A percentile compares a stretch with the other conserved stretches of the same genome.
Evolutionary conservation across 192 early-diverging fungal species (phyloP).

Genomic region (Piromyces finnis): DNA sequence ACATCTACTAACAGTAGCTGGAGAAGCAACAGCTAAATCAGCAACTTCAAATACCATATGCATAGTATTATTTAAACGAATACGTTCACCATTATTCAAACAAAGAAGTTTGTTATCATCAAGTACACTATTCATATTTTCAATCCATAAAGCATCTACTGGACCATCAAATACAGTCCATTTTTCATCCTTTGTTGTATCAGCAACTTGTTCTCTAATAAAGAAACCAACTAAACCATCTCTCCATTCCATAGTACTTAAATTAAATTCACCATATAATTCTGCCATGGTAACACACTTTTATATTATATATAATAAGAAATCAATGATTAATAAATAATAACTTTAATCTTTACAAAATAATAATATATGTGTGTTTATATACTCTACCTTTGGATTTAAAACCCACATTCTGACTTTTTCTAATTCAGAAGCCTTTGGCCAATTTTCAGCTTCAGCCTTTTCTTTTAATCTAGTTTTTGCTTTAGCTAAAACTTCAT

Average conservation of each 20-base stretch:
- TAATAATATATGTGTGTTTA: too few relatives aligned
- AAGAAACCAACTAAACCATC: slow-evolving; percentile 35
- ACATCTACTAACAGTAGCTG: slow-evolving; percentile 37
- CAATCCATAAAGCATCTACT: slow-evolving; percentile 43
- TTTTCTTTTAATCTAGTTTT: slow-evolving; percentile 15
- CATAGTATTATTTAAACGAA: slow-evolving; percentile 37
- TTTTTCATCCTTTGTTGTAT: slow-evolving; percentile 28
- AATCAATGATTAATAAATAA: not conserved
- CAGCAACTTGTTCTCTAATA: slow-evolving; percentile 32
- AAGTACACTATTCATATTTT: slow-evolving; percentile 45
- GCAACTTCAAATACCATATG: slow-evolving; percentile 49
- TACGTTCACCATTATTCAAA: slow-evolving; percentile 41
- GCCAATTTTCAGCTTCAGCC: slow-evolving; percentile 7
- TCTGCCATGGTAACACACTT: slow-evolving; percentile 38
- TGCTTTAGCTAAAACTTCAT: slow-evolving; percentile 27
- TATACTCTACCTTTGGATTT: slow-evolving; percentile 36
- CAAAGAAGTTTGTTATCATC: slow-evolving; percentile 46
- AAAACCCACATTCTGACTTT: slow-evolving; percentile 32
- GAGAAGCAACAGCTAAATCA: slow-evolving; percentile 41
- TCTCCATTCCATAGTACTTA: slow-evolving; percentile 46
- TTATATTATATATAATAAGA: not conserved
- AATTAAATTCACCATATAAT: slow-evolving; percentile 41
- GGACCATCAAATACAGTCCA: slow-evolving; percentile 45
- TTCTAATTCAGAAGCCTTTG: slow-evolving; percentile 18
- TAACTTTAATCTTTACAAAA: too few relatives aligned